Conservation (phyloP, 805 yeast genomes). For the Millerago galiae region DNA sequence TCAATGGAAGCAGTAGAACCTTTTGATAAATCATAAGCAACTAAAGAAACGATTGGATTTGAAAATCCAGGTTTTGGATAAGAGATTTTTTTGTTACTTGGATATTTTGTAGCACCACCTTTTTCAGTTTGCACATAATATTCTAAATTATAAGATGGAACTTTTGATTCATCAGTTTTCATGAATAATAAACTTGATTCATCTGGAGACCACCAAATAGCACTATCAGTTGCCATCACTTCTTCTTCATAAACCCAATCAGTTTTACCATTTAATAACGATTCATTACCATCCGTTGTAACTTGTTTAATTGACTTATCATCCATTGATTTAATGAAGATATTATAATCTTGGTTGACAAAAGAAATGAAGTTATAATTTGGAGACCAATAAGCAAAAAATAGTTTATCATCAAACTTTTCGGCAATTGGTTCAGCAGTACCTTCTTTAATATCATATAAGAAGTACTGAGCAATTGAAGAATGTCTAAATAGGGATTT, state of each 20-base stretch:
- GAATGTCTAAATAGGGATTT: conserved; percentile 52
- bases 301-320: conserved; percentile 29
- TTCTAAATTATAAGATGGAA: conserved; percentile 65
- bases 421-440: conserved; percentile 24
- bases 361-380: conserved; percentile 57
- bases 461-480: conserved; percentile 34
- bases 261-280: conserved; percentile 74
- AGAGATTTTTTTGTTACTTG: conserved; percentile 49
- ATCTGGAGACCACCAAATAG: conserved; percentile 83
- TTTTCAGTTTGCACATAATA: conserved; percentile 52
- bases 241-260: conserved; percentile 97
- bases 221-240: conserved; percentile 60
- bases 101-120: conserved; percentile 44
- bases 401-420: conserved; percentile 18
- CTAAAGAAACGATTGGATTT: conserved; percentile 61
- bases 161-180: conserved; percentile 64
- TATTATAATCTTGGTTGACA: conserved; percentile 53
- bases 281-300: conserved; percentile 63
- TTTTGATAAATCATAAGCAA: conserved; percentile 33
- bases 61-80: conserved; percentile 82
- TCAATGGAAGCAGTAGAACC: conserved; percentile 28
- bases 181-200: conserved; percentile 60
- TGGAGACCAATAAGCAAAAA: conserved; percentile 68
- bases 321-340: conserved; percentile 43
- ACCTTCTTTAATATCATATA: conserved; percentile 26